Evolutionary conservation across 1,139 yeast species (phyloP).

Genomic region (Wickerhamiella infanticola): DNA sequence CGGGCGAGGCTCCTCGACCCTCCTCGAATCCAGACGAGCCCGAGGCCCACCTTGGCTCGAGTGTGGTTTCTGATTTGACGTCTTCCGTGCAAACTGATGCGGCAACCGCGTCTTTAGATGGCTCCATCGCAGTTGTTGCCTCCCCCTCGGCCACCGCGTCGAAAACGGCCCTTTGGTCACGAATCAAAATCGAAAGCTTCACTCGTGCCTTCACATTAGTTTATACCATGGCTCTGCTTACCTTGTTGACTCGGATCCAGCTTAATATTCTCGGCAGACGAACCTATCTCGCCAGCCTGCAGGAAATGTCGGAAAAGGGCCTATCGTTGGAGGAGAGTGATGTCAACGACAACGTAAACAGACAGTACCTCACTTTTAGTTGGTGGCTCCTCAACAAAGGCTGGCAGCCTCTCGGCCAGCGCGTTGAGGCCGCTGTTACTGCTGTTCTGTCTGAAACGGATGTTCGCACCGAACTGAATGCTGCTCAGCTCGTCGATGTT

Average conservation of each 20-base stretch:
- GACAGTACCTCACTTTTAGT: slow-evolving; percentile 69
- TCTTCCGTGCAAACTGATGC: neutral
- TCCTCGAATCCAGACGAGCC: neutral
- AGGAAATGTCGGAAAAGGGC: slow-evolving; percentile 36
- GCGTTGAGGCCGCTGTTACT: slow-evolving; percentile 43
- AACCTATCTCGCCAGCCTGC: slow-evolving; percentile 68
- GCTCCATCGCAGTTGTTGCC: slow-evolving; percentile 3
- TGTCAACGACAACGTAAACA: slow-evolving; percentile 34
- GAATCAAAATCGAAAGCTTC: slow-evolving; percentile 58
- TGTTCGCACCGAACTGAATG: slow-evolving; percentile 56
- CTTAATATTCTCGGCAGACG: slow-evolving; percentile 77
- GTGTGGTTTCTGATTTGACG: neutral
- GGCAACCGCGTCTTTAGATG: neutral
- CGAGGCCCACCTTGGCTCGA: neutral
- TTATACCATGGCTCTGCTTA: slow-evolving; percentile 53
- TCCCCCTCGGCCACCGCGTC: slow-evolving; percentile 17
- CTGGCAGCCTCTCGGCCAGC: slow-evolving; percentile 43
- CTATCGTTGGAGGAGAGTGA: slow-evolving; percentile 42
- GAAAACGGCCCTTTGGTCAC: slow-evolving; percentile 73
- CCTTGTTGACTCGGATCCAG: slow-evolving; percentile 69
- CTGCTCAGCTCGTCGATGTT: slow-evolving; percentile 42
- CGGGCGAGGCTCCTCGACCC: slow-evolving; percentile 2
- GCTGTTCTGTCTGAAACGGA: slow-evolving; percentile 44
- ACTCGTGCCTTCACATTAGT: slow-evolving; percentile 59
- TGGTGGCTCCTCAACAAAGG: slow-evolving; percentile 95